Evolutionary conservation across 345 rosid genomes (phyloP).

Genomic region (Streptanthus diversifolius): DNA sequence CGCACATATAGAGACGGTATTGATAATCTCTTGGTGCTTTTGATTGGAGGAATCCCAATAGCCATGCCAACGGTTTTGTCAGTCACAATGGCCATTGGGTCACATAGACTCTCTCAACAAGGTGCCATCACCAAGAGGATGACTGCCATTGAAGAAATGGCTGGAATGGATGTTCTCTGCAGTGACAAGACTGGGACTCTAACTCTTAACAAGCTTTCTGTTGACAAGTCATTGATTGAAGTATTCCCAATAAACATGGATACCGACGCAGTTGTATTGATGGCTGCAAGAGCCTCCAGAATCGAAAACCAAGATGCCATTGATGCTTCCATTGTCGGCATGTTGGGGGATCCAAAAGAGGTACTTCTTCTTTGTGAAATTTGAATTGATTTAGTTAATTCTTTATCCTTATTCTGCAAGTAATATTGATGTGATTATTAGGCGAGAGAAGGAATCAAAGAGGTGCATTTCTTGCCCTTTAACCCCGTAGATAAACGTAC

Average conservation of each 20-base stretch:
- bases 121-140: constrained; percentile 97
- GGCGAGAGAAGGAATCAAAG: constrained; percentile 89
- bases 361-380: constrained; percentile 14
- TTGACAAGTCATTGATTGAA: constrained; percentile 72
- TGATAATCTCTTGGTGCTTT: constrained; percentile 87
- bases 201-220: constrained; percentile 93
- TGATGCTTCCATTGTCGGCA: constrained; percentile 87
- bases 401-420: not conserved
- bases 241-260: constrained; percentile 50
- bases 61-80: constrained; percentile 96
- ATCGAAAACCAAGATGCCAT: constrained; percentile 94
- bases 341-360: constrained; percentile 85
- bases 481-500: constrained; percentile 94
- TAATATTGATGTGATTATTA: constrained; percentile 2
- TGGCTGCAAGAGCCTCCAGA: constrained; percentile 89
- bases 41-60: constrained; percentile 94
- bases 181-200: constrained; percentile 96
- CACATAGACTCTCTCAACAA: constrained; percentile 81
- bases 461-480: constrained; percentile 90
- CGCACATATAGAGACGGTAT: constrained; percentile 79
- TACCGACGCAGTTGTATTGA: constrained; percentile 46
- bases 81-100: constrained; percentile 97
- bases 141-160: constrained; percentile 99
- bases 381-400: not conserved
- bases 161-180: constrained; percentile 96